Evolutionary conservation across 176 grass and related monocot species (phyloP).

Genomic region (Canna indica): DNA sequence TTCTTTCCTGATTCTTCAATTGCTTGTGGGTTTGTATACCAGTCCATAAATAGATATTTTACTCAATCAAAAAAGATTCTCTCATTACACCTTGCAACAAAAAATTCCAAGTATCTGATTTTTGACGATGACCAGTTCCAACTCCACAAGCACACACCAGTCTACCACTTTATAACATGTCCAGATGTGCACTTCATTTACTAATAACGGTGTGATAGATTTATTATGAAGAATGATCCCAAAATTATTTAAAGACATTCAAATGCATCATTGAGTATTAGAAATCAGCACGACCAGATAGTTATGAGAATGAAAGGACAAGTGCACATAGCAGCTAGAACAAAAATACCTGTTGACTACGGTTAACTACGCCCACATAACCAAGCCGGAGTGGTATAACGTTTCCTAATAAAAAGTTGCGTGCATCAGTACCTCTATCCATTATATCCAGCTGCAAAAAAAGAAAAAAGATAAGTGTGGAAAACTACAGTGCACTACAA

Average conservation of each 20-base stretch:
- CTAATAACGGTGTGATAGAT: neutral
- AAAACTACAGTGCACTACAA: constrained; percentile 8
- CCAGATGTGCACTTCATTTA: neutral
- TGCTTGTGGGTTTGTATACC: neutral
- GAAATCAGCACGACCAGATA: neutral
- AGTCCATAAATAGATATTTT: neutral
- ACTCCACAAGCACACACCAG: neutral
- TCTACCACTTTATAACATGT: neutral
- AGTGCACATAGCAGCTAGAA: constrained; percentile 7
- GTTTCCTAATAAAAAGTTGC: constrained; percentile 93
- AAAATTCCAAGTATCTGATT: neutral
- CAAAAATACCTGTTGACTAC: constrained; percentile 81
- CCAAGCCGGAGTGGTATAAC: constrained; percentile 77
- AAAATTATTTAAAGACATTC: neutral
- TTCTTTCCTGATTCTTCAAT: neutral
- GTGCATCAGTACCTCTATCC: constrained; percentile 93
- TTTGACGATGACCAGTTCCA: neutral
- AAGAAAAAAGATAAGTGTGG: constrained; percentile 27
- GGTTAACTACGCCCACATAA: constrained; percentile 87
- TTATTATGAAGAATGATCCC: neutral
- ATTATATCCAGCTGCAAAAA: constrained; percentile 87
- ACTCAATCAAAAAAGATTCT: neutral
- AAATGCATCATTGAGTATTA: neutral
- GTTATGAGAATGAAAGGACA: neutral
- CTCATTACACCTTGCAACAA: neutral